A percentile compares a stretch with the other conserved stretches of the same genome.
Conservation (phyloP, 2,329 filamentous ascomycete genomes). For the Gnomoniopsis sp. region DNA sequence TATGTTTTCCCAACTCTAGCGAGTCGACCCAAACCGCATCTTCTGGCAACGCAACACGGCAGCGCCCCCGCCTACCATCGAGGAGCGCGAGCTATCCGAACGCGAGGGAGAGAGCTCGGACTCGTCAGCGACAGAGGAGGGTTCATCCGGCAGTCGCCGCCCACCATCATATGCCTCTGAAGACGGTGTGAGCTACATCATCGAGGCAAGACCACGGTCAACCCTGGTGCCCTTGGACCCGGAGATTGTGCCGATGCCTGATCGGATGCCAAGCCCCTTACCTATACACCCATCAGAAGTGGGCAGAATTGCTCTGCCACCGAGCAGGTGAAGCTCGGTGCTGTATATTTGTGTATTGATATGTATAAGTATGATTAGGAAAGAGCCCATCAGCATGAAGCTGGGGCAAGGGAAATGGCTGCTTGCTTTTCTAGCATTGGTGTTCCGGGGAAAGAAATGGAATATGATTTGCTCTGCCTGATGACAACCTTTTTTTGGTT, state of each 20-base stretch:
- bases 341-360: background rate
- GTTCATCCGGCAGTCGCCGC: slow-evolving; percentile 31
- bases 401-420: background rate
- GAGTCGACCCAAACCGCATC: slow-evolving; percentile 75
- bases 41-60: slow-evolving; percentile 71
- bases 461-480: no score
- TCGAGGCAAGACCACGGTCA: slow-evolving; percentile 62
- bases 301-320: slow-evolving; percentile 25
- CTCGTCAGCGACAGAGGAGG: slow-evolving; percentile 12
- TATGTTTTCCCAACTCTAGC: slow-evolving; percentile 34
- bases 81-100: slow-evolving; percentile 15
- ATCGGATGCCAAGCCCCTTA: slow-evolving; percentile 32
- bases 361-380: slow-evolving; percentile 1
- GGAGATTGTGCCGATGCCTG: slow-evolving; percentile 16
- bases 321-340: slow-evolving; percentile 21
- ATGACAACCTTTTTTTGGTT: no score
- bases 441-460: slow-evolving; percentile 6
- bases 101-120: slow-evolving; percentile 21
- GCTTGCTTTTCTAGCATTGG: slow-evolving; percentile 8
- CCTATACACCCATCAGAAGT: slow-evolving; percentile 47
- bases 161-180: slow-evolving; percentile 77
- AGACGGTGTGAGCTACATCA: slow-evolving; percentile 69
- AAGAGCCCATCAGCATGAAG: background rate
- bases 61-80: slow-evolving; percentile 1
- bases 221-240: slow-evolving; percentile 40